phyloP scores from a whole-genome alignment of 2,329 filamentous ascomycete species.

The Phialophora tarda region DNA sequence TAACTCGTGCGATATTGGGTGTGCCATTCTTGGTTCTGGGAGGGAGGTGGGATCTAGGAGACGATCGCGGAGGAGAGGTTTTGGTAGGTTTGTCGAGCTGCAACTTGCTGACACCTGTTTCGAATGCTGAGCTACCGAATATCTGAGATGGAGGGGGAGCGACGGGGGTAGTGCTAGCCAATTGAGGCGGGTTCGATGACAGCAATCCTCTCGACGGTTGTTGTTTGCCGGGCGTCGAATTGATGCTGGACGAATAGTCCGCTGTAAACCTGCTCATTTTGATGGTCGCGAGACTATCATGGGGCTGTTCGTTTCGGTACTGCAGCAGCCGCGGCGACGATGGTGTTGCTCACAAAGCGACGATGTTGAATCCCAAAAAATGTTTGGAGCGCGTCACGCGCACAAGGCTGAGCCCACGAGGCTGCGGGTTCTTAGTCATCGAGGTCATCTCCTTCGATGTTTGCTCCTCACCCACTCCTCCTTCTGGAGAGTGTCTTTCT shows the following conservation, averaged over 20 bases:
- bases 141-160: conserved; percentile 59
- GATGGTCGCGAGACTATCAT: background rate
- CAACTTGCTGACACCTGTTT: conserved; percentile 45
- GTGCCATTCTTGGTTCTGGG: conserved; percentile 43
- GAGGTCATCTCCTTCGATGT: too few species aligned
- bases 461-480: background rate
- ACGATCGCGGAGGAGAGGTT: conserved; percentile 48
- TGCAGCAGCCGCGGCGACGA: background rate
- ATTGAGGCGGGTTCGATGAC: conserved; percentile 31
- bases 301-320: background rate
- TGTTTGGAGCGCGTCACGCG: conserved; percentile 4
- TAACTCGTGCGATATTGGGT: conserved; percentile 26
- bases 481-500: background rate
- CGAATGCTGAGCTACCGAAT: conserved; percentile 59
- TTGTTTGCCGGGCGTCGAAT: conserved; percentile 34
- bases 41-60: conserved; percentile 38
- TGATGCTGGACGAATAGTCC: conserved; percentile 40
- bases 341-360: background rate
- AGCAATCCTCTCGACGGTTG: conserved; percentile 27
- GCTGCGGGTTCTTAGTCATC: conserved; percentile 1
- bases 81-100: conserved; percentile 49
- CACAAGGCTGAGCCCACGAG: background rate
- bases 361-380: background rate
- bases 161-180: conserved; percentile 53
- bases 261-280: conserved; percentile 39